These are phyloP conservation scores for Vitis riparia DNA, from an alignment of 164 flowering plant species.

Conservation along the genomic window DNA sequence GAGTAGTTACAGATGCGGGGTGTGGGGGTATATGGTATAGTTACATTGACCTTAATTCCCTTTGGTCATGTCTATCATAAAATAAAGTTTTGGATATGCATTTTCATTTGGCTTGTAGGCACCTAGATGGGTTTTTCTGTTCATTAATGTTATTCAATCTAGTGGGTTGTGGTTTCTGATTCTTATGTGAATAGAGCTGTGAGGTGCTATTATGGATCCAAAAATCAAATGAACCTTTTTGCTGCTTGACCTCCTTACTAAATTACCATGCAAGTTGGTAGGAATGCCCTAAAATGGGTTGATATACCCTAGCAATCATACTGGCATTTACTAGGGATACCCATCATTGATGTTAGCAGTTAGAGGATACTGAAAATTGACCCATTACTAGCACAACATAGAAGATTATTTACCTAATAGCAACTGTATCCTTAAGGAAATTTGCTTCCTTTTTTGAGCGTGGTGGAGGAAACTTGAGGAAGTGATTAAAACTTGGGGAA, in stretches of 20 bases:
- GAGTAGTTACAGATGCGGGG: conserved; percentile 18
- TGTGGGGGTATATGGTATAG: conserved; percentile 42
- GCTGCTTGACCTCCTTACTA: neutral
- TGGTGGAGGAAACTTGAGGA: too few relatives aligned
- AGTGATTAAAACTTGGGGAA: too few relatives aligned
- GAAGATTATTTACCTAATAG: too few relatives aligned
- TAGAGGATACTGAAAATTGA: too few relatives aligned
- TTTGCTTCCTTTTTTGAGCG: too few relatives aligned
- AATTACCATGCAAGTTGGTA: neutral
- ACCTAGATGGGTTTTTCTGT: neutral
- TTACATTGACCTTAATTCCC: conserved; percentile 7
- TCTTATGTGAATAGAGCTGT: neutral
- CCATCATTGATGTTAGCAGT: too few relatives aligned
- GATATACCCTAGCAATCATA: neutral
- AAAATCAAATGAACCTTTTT: neutral
- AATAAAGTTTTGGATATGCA: conserved; percentile 17
- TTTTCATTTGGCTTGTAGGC: conserved; percentile 9
- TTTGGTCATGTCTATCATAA: conserved; percentile 1
- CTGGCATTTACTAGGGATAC: neutral
- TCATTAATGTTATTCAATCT: conserved; percentile 1
- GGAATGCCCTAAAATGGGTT: neutral
- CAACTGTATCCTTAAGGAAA: too few relatives aligned
- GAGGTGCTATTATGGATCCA: neutral
- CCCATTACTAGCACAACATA: too few relatives aligned
- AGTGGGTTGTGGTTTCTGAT: neutral